Conservation (phyloP, 768 basidiomycete genomes). For the Pleurotus pulmonarius region DNA sequence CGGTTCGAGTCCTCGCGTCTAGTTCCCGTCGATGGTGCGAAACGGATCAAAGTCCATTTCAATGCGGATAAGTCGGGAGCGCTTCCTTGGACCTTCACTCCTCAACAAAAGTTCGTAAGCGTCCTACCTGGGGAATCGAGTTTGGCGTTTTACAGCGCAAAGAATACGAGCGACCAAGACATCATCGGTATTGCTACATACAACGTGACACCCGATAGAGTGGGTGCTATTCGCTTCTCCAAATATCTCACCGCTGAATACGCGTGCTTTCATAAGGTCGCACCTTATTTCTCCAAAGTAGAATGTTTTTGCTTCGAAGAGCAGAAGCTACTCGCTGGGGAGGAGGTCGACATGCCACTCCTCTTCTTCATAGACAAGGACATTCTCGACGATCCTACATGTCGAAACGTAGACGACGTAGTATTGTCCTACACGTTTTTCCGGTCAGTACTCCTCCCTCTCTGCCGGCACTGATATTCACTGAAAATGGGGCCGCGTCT, state of each 20-base stretch:
- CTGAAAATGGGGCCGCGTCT: slow-evolving; percentile 1
- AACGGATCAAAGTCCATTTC: slow-evolving; percentile 90
- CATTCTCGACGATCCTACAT: slow-evolving; percentile 87
- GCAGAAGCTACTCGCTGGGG: slow-evolving; percentile 88
- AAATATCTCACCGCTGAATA: background rate
- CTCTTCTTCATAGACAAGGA: slow-evolving; percentile 99
- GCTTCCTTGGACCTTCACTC: slow-evolving; percentile 90
- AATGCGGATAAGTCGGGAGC: slow-evolving; percentile 89
- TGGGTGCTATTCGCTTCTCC: slow-evolving; percentile 33
- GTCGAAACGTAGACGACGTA: slow-evolving; percentile 84
- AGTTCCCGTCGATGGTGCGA: slow-evolving; percentile 62
- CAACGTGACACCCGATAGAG: slow-evolving; percentile 97
- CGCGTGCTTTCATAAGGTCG: slow-evolving; percentile 54
- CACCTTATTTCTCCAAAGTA: slow-evolving; percentile 98
- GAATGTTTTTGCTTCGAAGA: slow-evolving; percentile 99
- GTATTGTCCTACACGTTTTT: slow-evolving; percentile 98
- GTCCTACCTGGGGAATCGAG: slow-evolving; percentile 96
- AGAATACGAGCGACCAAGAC: slow-evolving; percentile 4
- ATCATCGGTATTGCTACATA: slow-evolving; percentile 96
- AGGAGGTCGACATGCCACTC: slow-evolving; percentile 97
- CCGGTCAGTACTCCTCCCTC: slow-evolving; percentile 47
- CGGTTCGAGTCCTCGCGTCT: slow-evolving; percentile 84
- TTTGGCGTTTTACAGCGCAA: slow-evolving; percentile 54
- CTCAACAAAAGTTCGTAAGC: slow-evolving; percentile 84
- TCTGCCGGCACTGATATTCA: background rate